These are phyloP conservation scores for Trichoderma sp. DNA, from an alignment of 2,329 filamentous ascomycete species.

Conservation along the genomic window DNA sequence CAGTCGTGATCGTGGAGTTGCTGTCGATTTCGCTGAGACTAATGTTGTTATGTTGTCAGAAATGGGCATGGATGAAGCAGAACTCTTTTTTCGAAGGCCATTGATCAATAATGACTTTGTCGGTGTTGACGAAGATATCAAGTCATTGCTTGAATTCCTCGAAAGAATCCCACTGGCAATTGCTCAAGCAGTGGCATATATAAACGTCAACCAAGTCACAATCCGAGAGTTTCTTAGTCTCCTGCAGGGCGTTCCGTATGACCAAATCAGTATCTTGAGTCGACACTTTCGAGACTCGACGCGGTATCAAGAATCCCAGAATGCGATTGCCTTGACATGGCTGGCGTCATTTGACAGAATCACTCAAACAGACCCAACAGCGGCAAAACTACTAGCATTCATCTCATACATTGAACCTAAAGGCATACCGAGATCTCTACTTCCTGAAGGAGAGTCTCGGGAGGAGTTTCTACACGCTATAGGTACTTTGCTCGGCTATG, in stretches of 20 bases:
- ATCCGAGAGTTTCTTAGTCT: slow-evolving; percentile 33
- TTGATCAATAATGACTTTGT: slow-evolving; percentile 19
- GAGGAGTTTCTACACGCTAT: slow-evolving; percentile 23
- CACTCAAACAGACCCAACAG: slow-evolving; percentile 27
- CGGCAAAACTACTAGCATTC: slow-evolving; percentile 37
- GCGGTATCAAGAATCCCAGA: slow-evolving; percentile 31
- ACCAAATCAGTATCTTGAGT: slow-evolving; percentile 32
- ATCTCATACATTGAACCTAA: slow-evolving; percentile 38
- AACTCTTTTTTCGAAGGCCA: slow-evolving; percentile 28
- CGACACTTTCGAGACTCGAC: slow-evolving; percentile 35
- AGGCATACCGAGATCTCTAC: slow-evolving; percentile 35
- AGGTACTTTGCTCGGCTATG: slow-evolving; percentile 29
- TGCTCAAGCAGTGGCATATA: slow-evolving; percentile 39
- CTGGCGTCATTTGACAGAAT: slow-evolving; percentile 43
- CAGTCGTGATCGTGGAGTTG: slow-evolving; percentile 33
- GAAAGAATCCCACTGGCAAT: slow-evolving; percentile 42
- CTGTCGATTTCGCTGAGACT: slow-evolving; percentile 27
- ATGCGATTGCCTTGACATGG: slow-evolving; percentile 36
- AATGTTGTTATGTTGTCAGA: slow-evolving; percentile 30
- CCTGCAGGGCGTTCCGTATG: slow-evolving; percentile 28
- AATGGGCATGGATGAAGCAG: slow-evolving; percentile 33
- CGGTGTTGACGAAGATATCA: not conserved
- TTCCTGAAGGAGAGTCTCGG: slow-evolving; percentile 24
- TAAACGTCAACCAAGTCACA: slow-evolving; percentile 31
- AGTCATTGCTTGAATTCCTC: slow-evolving; percentile 34